Conservation (phyloP, 495 filamentous ascomycete species). For the Lasiosphaeriaceae sp. region DNA sequence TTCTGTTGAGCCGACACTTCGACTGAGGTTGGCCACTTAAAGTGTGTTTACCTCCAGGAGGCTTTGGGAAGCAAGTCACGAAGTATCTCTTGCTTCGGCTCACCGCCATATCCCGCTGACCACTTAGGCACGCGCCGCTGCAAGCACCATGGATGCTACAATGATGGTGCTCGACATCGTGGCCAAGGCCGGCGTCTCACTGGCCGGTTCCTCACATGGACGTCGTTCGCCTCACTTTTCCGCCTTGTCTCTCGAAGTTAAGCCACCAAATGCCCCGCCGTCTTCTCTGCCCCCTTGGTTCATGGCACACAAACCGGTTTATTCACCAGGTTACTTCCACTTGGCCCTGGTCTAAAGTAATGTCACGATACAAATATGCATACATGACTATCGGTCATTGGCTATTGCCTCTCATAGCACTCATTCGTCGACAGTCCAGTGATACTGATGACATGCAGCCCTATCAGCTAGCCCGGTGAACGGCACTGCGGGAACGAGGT, state of each 20-base stretch:
- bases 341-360: background rate
- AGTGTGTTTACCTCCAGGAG: constrained; percentile 17
- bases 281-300: background rate
- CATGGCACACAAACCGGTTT: background rate
- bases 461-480: constrained; percentile 17
- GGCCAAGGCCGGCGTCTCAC: constrained; percentile 8
- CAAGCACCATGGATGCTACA: constrained; percentile 9
- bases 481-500: background rate
- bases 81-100: constrained; percentile 12
- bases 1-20: constrained; percentile 1
- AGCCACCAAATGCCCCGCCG: constrained; percentile 9
- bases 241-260: constrained; percentile 11
- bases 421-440: constrained; percentile 14
- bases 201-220: constrained; percentile 11
- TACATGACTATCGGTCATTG: background rate
- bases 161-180: constrained; percentile 13
- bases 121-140: constrained; percentile 19
- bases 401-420: background rate
- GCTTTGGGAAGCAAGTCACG: constrained; percentile 11
- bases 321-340: background rate
- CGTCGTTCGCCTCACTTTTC: constrained; percentile 30
- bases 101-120: constrained; percentile 22
- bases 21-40: constrained; percentile 13
- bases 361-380: background rate
- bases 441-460: constrained; percentile 22